These are phyloP conservation scores for Pyrus hybrid DNA, from an alignment of 331 rosid species.

Conservation along the genomic window DNA sequence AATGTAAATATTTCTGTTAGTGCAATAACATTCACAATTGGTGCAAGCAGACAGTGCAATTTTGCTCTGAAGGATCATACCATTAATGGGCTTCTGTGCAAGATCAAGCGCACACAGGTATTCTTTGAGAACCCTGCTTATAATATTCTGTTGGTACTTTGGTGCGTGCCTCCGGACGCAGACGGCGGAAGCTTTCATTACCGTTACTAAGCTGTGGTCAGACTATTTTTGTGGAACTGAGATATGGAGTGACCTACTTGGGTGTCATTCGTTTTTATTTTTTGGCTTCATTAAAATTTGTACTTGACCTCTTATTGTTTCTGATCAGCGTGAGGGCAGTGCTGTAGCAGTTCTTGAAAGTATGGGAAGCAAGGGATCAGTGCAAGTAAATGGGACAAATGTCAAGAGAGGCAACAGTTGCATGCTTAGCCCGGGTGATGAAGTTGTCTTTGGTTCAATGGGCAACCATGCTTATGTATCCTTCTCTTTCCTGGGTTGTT, in stretches of 20 bases:
- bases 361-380: conserved; percentile 81
- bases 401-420: conserved; percentile 64
- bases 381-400: conserved; percentile 65
- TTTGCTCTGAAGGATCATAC: conserved; percentile 69
- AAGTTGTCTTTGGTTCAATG: conserved; percentile 63
- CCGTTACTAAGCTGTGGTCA: background rate
- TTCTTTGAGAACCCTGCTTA: background rate
- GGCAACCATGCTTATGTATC: conserved; percentile 93
- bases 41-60: conserved; percentile 58
- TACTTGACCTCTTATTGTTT: conserved; percentile 43
- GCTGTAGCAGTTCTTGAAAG: conserved; percentile 71
- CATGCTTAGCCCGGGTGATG: conserved; percentile 79
- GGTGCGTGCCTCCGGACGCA: background rate
- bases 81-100: conserved; percentile 57
- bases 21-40: conserved; percentile 43
- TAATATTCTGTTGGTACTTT: background rate
- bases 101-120: conserved; percentile 83
- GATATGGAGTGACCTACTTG: background rate
- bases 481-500: conserved; percentile 22
- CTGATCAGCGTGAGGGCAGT: conserved; percentile 67
- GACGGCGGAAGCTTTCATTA: background rate
- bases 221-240: background rate
- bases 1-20: conserved; percentile 47
- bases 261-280: background rate
- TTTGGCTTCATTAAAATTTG: conserved; percentile 32